phyloP scores from a whole-genome alignment of 495 filamentous ascomycete species.

The Penicillium mononematosum region DNA sequence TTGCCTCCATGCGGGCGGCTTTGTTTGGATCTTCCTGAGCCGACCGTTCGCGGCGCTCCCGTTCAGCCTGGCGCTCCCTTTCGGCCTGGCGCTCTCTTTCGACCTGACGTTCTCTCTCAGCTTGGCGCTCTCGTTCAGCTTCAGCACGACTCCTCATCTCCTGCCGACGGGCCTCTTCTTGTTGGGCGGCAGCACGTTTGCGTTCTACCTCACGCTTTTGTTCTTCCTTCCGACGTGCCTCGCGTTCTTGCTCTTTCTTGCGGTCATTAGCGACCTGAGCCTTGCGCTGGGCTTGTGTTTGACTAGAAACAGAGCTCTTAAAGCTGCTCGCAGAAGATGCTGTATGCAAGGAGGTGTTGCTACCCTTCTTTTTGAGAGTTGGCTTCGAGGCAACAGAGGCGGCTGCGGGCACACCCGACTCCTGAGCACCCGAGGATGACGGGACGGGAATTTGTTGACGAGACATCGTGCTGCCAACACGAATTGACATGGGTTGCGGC shows the following conservation, averaged over 20 bases:
- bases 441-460: conserved; percentile 67
- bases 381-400: conserved; percentile 45
- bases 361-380: conserved; percentile 60
- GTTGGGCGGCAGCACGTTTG: conserved; percentile 59
- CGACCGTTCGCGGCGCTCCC: conserved; percentile 45
- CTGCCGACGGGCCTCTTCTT: conserved; percentile 50
- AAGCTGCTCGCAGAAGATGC: conserved; percentile 64
- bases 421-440: conserved; percentile 58
- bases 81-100: conserved; percentile 39
- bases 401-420: conserved; percentile 52
- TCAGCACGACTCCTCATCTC: conserved; percentile 48
- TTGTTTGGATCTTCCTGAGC: conserved; percentile 60
- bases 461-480: conserved; percentile 66
- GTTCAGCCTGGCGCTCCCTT: conserved; percentile 27
- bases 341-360: conserved; percentile 64
- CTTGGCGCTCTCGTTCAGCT: conserved; percentile 41
- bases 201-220: conserved; percentile 75
- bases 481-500: conserved; percentile 76
- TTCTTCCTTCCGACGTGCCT: conserved; percentile 74
- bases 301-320: conserved; percentile 63
- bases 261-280: conserved; percentile 66
- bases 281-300: conserved; percentile 51
- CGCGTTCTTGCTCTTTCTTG: conserved; percentile 74
- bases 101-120: conserved; percentile 39
- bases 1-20: conserved; percentile 66